These are phyloP conservation scores for Monosporozyma servazzii DNA, from an alignment of 805 yeast species.

Conservation along the genomic window DNA sequence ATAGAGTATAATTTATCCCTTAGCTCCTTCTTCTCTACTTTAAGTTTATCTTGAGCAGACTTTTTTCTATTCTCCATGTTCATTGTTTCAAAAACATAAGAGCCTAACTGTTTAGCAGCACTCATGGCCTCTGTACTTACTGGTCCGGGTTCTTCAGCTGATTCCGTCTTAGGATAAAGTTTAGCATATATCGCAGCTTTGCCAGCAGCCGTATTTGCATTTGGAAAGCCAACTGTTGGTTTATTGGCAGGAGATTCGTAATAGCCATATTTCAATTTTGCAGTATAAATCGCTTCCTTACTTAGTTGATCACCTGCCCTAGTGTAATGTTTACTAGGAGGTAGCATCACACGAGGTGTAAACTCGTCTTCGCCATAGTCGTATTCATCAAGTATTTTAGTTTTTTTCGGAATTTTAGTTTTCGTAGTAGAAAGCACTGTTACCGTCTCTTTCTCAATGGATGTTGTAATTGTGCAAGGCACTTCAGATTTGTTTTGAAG, in stretches of 20 bases:
- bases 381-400: neutral
- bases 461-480: neutral
- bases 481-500: neutral
- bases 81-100: slow-evolving; percentile 20
- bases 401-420: neutral
- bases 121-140: slow-evolving; percentile 29
- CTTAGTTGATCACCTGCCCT: slow-evolving; percentile 43
- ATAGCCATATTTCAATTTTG: slow-evolving; percentile 60
- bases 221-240: slow-evolving; percentile 50
- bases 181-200: slow-evolving; percentile 66
- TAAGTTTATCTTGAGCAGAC: slow-evolving; percentile 30
- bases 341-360: slow-evolving; percentile 1
- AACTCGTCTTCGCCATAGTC: neutral
- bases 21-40: neutral
- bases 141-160: neutral
- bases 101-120: slow-evolving; percentile 27
- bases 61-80: slow-evolving; percentile 29
- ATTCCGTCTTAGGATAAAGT: neutral
- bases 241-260: slow-evolving; percentile 41
- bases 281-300: slow-evolving; percentile 65
- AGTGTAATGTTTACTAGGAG: neutral
- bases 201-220: slow-evolving; percentile 49
- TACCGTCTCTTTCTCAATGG: neutral
- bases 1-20: slow-evolving; percentile 1
- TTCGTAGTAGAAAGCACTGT: neutral